Evolutionary conservation across 2,329 filamentous ascomycete genomes (phyloP).

Genomic region (Talaromyces marneffei): DNA sequence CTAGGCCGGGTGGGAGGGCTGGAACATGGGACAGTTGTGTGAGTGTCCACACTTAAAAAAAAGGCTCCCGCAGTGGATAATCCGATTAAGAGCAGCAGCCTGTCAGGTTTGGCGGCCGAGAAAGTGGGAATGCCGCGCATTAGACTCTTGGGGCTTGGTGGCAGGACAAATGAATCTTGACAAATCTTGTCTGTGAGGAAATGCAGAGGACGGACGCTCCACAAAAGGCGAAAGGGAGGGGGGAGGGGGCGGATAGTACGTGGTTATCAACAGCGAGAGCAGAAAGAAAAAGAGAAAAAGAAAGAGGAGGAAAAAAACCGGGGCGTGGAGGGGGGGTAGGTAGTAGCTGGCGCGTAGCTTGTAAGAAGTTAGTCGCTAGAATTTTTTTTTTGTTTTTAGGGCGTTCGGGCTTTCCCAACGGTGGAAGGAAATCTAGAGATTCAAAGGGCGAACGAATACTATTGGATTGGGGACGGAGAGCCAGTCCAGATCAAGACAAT

Average conservation of each 20-base stretch:
- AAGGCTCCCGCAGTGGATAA: slow-evolving; percentile 14
- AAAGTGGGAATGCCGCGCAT: not conserved
- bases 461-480: not conserved
- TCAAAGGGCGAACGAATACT: not conserved
- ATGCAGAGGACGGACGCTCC: not conserved
- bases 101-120: not conserved
- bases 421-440: not conserved
- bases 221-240: slow-evolving; percentile 16
- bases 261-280: not conserved
- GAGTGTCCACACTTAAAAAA: slow-evolving; percentile 6
- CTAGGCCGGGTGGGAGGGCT: not conserved
- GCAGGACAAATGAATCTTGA: not conserved
- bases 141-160: not conserved
- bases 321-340: slow-evolving; percentile 15
- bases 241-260: no score
- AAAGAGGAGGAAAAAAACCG: not conserved
- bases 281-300: not conserved
- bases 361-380: slow-evolving; percentile 3
- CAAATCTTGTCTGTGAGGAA: not conserved
- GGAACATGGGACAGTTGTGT: not conserved
- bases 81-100: not conserved
- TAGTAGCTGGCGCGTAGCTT: not conserved
- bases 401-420: slow-evolving; percentile 16
- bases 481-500: slow-evolving; percentile 6
- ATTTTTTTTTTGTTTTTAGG: slow-evolving; percentile 38